Percentiles rank a stretch among this genome's conserved stretches.
Evolutionary conservation across 225 moss, liverwort and hornwort genomes (phyloP).

Genomic region (Ulota crispa): DNA sequence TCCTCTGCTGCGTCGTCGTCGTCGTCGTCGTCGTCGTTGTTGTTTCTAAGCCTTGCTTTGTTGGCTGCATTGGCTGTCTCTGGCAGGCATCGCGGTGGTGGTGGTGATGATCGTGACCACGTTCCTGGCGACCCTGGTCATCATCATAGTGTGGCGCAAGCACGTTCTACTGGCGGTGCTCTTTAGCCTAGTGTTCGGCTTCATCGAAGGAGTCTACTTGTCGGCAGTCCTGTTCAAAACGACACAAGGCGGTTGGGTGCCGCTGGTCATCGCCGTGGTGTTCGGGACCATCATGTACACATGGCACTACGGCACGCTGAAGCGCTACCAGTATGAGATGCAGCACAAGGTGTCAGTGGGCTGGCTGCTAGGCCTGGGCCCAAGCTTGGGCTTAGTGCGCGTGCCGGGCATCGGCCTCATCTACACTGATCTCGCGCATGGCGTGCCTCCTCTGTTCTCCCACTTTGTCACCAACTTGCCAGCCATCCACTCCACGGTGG

Average conservation of each 20-base stretch:
- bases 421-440: constrained; percentile 87
- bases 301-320: constrained; percentile 92
- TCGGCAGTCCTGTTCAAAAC: constrained; percentile 79
- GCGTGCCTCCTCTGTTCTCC: constrained; percentile 90
- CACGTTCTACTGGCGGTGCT: constrained; percentile 43
- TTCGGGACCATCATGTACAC: constrained; percentile 75
- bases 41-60: no score
- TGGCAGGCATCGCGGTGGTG: constrained; percentile 86
- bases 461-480: constrained; percentile 97
- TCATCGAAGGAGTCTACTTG: constrained; percentile 64
- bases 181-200: constrained; percentile 59
- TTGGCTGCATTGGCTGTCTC: not conserved
- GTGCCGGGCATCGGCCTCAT: constrained; percentile 94
- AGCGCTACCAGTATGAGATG: constrained; percentile 81
- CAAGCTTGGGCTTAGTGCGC: constrained; percentile 81
- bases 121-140: constrained; percentile 65
- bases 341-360: constrained; percentile 93
- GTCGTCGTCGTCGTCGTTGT: no score
- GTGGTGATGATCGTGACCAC: constrained; percentile 90
- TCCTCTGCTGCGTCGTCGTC: no score
- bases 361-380: constrained; percentile 80
- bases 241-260: constrained; percentile 89
- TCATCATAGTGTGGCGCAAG: constrained; percentile 84
- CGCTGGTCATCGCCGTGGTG: constrained; percentile 74
- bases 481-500: constrained; percentile 76